Base-by-base conservation (phyloP, 306 rosid genomes). In the Myrica gale region DNA sequence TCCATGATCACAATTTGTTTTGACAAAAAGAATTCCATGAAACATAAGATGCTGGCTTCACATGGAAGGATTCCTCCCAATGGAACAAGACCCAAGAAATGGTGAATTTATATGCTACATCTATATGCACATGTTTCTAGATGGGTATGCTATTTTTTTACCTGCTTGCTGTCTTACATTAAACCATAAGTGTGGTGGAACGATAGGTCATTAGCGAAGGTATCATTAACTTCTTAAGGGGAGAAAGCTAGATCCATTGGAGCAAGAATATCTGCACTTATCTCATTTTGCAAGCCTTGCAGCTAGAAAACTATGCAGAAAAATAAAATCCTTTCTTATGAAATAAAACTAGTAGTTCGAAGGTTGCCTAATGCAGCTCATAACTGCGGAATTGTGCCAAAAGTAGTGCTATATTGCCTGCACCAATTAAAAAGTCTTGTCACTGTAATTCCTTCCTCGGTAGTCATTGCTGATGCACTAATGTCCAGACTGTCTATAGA, bases 1-100 rank as follows among this genome's bases (percentile, higher is more conserved):
- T 76, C 73, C 74, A 54, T 70, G 61, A 74, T 66, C 62, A 56
- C 32, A 26, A 11, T 61, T 61, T 61, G 19, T 42, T 61, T 23
- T 32, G 47, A 53, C 37, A 39, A 5, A 19, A 74, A 44, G 17
- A 4, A 47, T 55, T 57, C n/a, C 32, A 46, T 43, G 16, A 44
- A 68, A 52, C 46, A 69, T 69, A 23, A 65, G 72, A 9, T 21
- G 43, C 50, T 39, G 69, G 57, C 45, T 52, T 32, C 62, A 66
- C 67, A 66, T 19, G 26, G 32, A 23, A 32, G 53, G 74, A 57
- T 68, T 56, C 15, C 9, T 19, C 23, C 41, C 7, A 3, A 58
- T 23, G 10, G 4, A 10, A 58, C 57, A 52, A 21, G 39, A 3
- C 12, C 63, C 23, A 57, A 57, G 39, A 21, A 51, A 9, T 57